Evolutionary conservation across 345 rosid genomes (phyloP).

Genomic region (Viola odorata): DNA sequence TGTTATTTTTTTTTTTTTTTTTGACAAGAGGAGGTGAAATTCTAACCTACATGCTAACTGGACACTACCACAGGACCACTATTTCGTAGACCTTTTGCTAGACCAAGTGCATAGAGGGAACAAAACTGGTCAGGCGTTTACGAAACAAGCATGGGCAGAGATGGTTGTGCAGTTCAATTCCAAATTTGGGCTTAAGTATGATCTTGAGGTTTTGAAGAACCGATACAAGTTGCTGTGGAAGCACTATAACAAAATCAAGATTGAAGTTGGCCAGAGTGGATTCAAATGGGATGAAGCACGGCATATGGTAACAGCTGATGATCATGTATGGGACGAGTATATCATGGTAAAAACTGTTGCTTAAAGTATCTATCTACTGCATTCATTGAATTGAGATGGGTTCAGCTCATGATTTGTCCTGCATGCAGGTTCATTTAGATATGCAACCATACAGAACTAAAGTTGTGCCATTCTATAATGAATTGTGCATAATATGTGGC

Average conservation of each 20-base stretch:
- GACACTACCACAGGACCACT: constrained; percentile 84
- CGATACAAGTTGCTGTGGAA: constrained; percentile 72
- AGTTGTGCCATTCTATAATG: constrained; percentile 34
- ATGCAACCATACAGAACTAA: constrained; percentile 30
- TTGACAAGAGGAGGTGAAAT: no score
- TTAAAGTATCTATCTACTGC: no score
- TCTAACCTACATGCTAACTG: no score
- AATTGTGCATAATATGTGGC: constrained; percentile 47
- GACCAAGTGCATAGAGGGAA: constrained; percentile 67
- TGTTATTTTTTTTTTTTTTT: no score
- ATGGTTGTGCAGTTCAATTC: constrained; percentile 66
- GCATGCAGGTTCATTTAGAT: constrained; percentile 42
- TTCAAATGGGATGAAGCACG: constrained; percentile 81
- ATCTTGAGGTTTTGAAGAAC: constrained; percentile 66
- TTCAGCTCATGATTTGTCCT: background rate
- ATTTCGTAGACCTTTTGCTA: constrained; percentile 70
- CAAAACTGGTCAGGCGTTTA: constrained; percentile 65
- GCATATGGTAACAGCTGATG: constrained; percentile 82
- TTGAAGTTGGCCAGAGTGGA: constrained; percentile 58
- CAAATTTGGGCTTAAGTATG: constrained; percentile 58
- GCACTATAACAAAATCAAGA: constrained; percentile 62
- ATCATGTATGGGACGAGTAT: constrained; percentile 76
- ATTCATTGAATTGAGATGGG: background rate
- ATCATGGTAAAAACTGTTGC: constrained; percentile 45
- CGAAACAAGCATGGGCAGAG: constrained; percentile 71